Percentiles rank a stretch among this genome's conserved stretches.
These are phyloP conservation scores for Chloroidium sp. DNA, from an alignment of 163 green algal species.

Conservation along the genomic window DNA sequence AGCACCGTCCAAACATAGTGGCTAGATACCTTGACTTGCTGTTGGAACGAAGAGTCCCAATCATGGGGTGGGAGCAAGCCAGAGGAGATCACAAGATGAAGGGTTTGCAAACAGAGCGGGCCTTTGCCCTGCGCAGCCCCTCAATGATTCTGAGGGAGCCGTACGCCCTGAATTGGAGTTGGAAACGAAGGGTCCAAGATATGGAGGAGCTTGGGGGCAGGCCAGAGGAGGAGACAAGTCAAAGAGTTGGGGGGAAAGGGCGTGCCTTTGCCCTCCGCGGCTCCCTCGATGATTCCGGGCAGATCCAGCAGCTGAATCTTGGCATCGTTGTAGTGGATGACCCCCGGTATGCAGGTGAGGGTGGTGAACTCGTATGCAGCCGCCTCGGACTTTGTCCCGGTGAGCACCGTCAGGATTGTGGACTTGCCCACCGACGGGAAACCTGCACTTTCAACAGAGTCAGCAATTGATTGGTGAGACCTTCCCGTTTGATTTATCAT, in stretches of 20 bases:
- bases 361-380: constrained; percentile 99
- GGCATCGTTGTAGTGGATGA: constrained; percentile 99
- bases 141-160: not conserved
- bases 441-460: constrained; percentile 28
- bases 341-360: constrained; percentile 96
- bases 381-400: constrained; percentile 78
- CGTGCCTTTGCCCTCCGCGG: constrained; percentile 51
- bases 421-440: constrained; percentile 93
- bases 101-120: too few species aligned
- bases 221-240: not conserved
- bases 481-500: too few species aligned
- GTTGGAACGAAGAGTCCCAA: too few species aligned
- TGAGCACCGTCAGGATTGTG: constrained; percentile 88
- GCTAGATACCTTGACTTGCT: too few species aligned
- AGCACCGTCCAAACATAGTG: too few species aligned
- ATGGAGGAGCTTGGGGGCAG: not conserved
- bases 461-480: too few species aligned
- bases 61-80: too few species aligned
- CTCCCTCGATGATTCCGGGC: constrained; percentile 98
- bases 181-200: not conserved
- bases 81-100: too few species aligned
- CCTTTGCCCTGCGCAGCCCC: not conserved
- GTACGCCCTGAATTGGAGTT: not conserved
- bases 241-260: too few species aligned
- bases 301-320: constrained; percentile 96